Evolutionary conservation across 1,139 yeast genomes (phyloP), one percentile per base, ranked within the genome.

Genomic region (Wickerhamiella pararugosa): DNA sequence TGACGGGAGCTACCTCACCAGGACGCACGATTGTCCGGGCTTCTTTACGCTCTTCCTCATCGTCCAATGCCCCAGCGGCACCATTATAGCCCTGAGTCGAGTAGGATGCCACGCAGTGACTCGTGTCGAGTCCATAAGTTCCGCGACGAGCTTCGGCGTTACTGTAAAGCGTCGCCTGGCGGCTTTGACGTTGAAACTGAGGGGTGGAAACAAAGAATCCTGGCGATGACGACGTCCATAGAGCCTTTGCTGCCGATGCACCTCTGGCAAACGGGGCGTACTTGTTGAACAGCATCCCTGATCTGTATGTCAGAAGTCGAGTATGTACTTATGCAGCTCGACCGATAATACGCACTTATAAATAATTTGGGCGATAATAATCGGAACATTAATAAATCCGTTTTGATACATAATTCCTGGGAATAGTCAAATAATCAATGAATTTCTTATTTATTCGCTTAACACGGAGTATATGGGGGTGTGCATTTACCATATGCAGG

Each of bases 151-250:
- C 39, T 21, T 49, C 51, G 26, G 47, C 50, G 6, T 15, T 15
- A 15, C 34, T 11, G 26, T 45, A 45, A 1, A 35, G 39, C 21
- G 56, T 57, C 25, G 63, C 52, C 50, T 61, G 66, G 6, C 58
- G 53, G 49, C 63, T 65, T 46, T 62, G 66, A 25, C 66, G 55
- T 29, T 59, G 58, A 37, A 62, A 57, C 46, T 63, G 66, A 39
- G 56, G 60, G 4, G 67, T 64, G 10, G 67, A 56, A 34, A 62
- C 59, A 43, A 64, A 64, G 46, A 64, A 64, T 8, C 61, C 58
- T 28, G 63, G 59, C n/a, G 41, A 46, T 6, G 57, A 46, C 9
- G 55, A 46, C 25, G 55, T 49, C 59, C 63, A 61, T 29, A 62
- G 48, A 40, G 55, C 53, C 46, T 60, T 56, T 11, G 65, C 63